Conservation (phyloP, 768 basidiomycete genomes). For the Pleurotus eryngii region DNA sequence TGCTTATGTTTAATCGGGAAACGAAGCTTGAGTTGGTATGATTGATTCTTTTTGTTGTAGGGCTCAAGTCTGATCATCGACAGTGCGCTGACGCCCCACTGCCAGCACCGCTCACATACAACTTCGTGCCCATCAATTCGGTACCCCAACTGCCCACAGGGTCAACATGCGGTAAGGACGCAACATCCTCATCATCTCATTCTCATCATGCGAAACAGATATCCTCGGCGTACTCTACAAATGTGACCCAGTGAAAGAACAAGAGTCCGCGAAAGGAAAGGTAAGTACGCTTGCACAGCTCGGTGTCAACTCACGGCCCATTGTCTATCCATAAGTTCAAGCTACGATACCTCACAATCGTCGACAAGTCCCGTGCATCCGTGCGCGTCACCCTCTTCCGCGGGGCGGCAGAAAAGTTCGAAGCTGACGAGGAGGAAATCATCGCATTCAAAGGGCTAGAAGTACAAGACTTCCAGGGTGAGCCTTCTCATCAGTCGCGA, state of each 20-base stretch:
- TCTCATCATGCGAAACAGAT: no score
- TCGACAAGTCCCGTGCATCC: not conserved
- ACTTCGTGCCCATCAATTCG: not conserved
- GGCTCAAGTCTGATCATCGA: not conserved
- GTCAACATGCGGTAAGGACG: not conserved
- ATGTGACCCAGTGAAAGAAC: no score
- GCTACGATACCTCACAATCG: not conserved
- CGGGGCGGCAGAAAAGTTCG: not conserved
- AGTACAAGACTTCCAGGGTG: not conserved
- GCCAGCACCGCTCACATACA: not conserved
- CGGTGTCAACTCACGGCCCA: not conserved
- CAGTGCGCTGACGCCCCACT: not conserved
- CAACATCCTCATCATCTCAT: no score
- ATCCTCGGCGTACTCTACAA: no score
- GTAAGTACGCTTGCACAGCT: not conserved
- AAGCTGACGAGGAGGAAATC: not conserved
- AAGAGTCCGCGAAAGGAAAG: not conserved
- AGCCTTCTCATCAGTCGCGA: no score
- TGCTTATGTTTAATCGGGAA: not conserved
- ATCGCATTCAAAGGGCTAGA: not conserved
- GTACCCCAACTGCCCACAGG: not conserved
- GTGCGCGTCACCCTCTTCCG: not conserved
- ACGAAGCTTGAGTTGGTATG: constrained; percentile 3
- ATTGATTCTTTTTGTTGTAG: not conserved
- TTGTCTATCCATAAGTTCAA: not conserved